Base-by-base conservation (phyloP, 768 basidiomycete species). In the Trametes villosa region DNA sequence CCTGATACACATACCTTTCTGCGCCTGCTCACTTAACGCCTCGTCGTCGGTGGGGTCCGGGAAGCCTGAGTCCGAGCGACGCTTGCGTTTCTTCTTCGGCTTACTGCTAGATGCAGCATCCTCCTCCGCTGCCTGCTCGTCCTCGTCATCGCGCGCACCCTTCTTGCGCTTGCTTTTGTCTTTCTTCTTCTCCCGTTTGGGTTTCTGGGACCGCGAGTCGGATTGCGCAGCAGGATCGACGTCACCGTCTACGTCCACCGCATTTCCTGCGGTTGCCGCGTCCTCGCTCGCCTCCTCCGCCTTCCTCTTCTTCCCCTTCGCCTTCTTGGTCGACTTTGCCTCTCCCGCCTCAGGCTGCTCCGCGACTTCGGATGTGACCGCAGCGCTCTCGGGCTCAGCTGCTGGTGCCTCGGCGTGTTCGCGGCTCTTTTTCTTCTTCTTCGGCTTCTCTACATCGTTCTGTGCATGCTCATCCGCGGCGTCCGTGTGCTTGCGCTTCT, bases 21-120 rank as follows among this genome's bases (percentile, higher is more conserved):
- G 68, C 49, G 74, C 72, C 57, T 78, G 77, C 15, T 76, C 77
- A 15, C 71, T 62, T 38, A 81, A 67, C 2, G 70, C 56, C 33
- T 72, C 67, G 51, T 81, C 78, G 7, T 59, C 59, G 2, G 45
- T 51, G 4, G 79, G 78, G 63, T 79, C 69, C 24, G 69, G 67
- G 26, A 61, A 50, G 51, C 59, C 67, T n/a, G 49, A 41, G 38
- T 60, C 54, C 17, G 48, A 41, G 29, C 47, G 53, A 9, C 48
- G 51, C n/a, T 62, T 61, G 24, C 57, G 49, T 41, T 53, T 62
- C 45, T 65, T 66, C 36, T 45, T 31, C 33, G 40, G 27, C 33
- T 57, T 65, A 15, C 18, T 38, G 6, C 27, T 49, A 18, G 20
- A 20, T 26, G 29, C 22, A 2, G 36, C 52, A 17, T 29, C 42